phyloP scores from a whole-genome alignment of 345 rosid species.

The Populus alba region DNA sequence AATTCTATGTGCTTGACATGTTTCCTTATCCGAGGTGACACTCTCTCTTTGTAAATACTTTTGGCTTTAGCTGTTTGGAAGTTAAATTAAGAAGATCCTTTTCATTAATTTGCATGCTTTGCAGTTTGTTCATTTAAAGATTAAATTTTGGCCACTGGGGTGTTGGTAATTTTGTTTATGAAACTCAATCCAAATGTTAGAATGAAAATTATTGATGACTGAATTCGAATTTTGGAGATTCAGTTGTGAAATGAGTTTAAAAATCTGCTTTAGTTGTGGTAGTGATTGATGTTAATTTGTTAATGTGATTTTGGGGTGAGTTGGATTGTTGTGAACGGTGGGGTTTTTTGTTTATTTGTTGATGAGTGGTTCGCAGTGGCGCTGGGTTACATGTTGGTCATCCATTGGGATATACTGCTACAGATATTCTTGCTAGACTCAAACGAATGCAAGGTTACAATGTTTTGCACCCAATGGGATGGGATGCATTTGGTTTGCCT shows the following conservation, averaged over 20 bases:
- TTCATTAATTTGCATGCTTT: neutral
- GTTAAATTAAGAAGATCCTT: neutral
- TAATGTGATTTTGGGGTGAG: neutral
- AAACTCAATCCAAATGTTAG: neutral
- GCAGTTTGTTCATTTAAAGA: too few species aligned
- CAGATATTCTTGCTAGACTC: conserved; percentile 81
- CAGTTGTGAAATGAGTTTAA: too few species aligned
- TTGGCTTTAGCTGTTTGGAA: neutral
- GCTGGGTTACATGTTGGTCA: conserved; percentile 98
- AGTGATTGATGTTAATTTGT: too few species aligned
- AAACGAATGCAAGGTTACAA: conserved; percentile 93
- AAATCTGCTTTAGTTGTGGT: too few species aligned
- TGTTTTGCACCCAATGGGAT: conserved; percentile 95
- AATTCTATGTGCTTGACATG: conserved; percentile 97
- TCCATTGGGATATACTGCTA: conserved; percentile 93
- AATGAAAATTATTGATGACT: neutral
- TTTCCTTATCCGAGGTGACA: conserved; percentile 95
- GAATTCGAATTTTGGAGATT: neutral
- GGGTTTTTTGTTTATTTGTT: neutral
- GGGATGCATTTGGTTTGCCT: conserved; percentile 99
- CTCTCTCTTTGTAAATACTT: conserved; percentile 6
- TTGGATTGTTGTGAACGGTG: neutral
- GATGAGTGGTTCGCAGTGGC: conserved; percentile 53
- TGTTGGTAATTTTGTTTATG: neutral
- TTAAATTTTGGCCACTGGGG: neutral